Evolutionary conservation across 192 early-diverging fungal genomes (phyloP).

Genomic region (Cetraspora pellucida): DNA sequence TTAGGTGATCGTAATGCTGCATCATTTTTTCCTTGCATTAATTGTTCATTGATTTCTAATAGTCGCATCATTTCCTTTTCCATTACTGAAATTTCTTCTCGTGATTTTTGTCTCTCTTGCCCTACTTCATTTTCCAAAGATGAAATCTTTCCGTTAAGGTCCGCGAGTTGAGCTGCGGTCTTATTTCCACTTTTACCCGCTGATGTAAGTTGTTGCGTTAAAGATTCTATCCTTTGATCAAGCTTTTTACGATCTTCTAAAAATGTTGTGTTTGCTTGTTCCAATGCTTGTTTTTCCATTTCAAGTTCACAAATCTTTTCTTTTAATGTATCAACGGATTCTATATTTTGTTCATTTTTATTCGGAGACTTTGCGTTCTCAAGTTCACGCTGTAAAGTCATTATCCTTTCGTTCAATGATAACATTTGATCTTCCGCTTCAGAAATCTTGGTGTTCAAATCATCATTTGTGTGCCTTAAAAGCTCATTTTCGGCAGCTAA

Average conservation of each 20-base stretch:
- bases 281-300: constrained; percentile 10
- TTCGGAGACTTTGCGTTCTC: too few relatives aligned
- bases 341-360: neutral
- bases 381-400: constrained; percentile 1
- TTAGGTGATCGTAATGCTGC: neutral
- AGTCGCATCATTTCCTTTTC: constrained; percentile 8
- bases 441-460: neutral
- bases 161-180: neutral
- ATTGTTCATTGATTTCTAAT: neutral
- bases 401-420: neutral
- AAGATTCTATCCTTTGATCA: constrained; percentile 14
- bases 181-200: constrained; percentile 4
- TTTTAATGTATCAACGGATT: neutral
- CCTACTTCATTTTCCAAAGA: constrained; percentile 8
- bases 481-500: constrained; percentile 8
- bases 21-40: neutral
- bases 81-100: neutral
- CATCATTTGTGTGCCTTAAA: constrained; percentile 18
- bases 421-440: neutral
- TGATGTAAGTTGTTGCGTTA: neutral
- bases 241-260: constrained; percentile 4
- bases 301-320: constrained; percentile 13
- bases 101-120: constrained; percentile 2
- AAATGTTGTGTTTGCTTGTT: neutral
- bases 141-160: constrained; percentile 5